A percentile compares a stretch with the other conserved stretches of the same genome.
Conservation (phyloP, 352 stramenopile species). For the Phytophthora pinifolia region DNA sequence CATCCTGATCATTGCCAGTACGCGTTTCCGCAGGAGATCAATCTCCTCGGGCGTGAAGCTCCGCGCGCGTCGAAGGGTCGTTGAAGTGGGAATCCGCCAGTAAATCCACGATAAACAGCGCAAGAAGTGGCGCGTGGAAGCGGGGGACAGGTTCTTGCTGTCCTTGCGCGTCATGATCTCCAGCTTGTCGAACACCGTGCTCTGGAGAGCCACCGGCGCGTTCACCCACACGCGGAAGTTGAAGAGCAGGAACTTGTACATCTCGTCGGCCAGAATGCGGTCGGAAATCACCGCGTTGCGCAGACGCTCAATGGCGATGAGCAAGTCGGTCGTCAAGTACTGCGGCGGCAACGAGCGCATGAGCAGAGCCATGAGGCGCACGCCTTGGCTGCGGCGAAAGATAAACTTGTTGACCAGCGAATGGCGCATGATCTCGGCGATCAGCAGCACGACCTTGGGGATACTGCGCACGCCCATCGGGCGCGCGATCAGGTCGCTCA, state of each 20-base stretch:
- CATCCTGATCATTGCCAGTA: slow-evolving; percentile 79
- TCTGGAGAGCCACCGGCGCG: slow-evolving; percentile 64
- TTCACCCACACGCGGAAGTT: slow-evolving; percentile 89
- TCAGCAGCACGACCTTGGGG: slow-evolving; percentile 71
- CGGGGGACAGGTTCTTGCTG: slow-evolving; percentile 61
- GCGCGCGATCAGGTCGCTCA: slow-evolving; percentile 72
- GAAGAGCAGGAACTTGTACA: slow-evolving; percentile 84
- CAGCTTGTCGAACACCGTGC: slow-evolving; percentile 79
- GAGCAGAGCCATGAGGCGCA: slow-evolving; percentile 68
- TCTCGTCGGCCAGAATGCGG: slow-evolving; percentile 75
- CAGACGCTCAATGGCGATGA: slow-evolving; percentile 73
- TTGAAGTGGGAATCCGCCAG: slow-evolving; percentile 49
- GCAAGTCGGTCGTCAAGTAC: slow-evolving; percentile 69
- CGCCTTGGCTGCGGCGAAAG: slow-evolving; percentile 74
- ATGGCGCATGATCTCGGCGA: slow-evolving; percentile 86
- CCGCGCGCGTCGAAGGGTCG: slow-evolving; percentile 50
- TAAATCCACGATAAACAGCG: slow-evolving; percentile 87
- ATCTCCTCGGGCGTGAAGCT: slow-evolving; percentile 61
- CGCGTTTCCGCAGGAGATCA: slow-evolving; percentile 56
- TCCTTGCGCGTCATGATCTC: slow-evolving; percentile 78
- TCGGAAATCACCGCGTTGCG: slow-evolving; percentile 79
- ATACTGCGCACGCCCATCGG: slow-evolving; percentile 69
- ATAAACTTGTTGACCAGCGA: slow-evolving; percentile 89
- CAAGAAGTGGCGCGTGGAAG: slow-evolving; percentile 80
- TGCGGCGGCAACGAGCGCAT: slow-evolving; percentile 62